Percentiles rank a stretch among this genome's conserved stretches.
phyloP scores from a whole-genome alignment of 2,329 filamentous ascomycete species.

The Ceratocystis variospora region DNA sequence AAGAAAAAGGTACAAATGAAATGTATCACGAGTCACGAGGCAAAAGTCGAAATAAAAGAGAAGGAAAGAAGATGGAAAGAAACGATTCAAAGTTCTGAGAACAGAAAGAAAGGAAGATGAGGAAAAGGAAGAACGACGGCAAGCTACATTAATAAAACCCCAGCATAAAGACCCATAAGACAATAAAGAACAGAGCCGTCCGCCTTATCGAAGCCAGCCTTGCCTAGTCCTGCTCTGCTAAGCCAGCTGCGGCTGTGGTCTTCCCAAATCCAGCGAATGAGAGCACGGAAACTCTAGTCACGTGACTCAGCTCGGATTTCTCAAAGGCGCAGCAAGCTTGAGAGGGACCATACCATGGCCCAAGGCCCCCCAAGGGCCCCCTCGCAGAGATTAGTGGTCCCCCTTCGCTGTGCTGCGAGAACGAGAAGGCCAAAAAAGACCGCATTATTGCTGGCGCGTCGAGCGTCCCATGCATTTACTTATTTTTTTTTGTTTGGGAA shows the following conservation, averaged over 20 bases:
- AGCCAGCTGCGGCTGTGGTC: slow-evolving; percentile 1
- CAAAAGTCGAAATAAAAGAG: slow-evolving; percentile 9
- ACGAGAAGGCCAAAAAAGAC: not conserved
- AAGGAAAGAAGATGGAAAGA: not conserved
- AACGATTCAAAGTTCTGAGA: not conserved
- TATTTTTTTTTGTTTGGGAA: too few relatives aligned
- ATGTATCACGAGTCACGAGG: slow-evolving; percentile 5
- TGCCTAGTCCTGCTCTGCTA: not conserved
- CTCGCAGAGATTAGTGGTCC: not conserved
- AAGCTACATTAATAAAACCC: not conserved
- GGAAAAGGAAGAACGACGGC: not conserved
- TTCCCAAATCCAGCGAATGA: slow-evolving; percentile 2
- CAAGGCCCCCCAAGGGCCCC: not conserved
- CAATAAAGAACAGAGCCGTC: not conserved
- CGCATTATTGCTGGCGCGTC: not conserved
- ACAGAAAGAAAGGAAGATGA: not conserved
- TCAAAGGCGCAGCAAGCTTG: slow-evolving; percentile 5
- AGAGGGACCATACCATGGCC: slow-evolving; percentile 7
- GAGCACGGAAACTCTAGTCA: not conserved
- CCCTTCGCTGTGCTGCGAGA: not conserved
- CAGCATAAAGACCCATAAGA: not conserved
- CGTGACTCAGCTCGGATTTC: slow-evolving; percentile 5
- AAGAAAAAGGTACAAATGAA: slow-evolving; percentile 5
- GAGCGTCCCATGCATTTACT: not conserved
- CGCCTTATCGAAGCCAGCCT: not conserved